These are phyloP conservation scores for Gamsiella multidivaricata DNA, from an alignment of 192 early-diverging fungal genomes.

Conservation along the genomic window DNA sequence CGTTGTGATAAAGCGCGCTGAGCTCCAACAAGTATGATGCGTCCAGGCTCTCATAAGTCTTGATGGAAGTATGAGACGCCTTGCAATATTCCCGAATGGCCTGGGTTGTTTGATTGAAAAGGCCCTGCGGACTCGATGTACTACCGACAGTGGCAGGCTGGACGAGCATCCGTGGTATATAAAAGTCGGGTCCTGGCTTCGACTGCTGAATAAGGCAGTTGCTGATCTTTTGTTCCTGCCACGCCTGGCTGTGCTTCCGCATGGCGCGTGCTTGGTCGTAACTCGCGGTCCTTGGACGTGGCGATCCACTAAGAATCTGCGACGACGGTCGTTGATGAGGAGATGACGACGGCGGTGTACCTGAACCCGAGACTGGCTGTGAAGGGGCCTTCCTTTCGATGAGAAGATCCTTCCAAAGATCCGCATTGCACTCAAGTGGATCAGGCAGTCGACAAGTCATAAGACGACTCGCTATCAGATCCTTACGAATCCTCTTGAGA, in stretches of 20 bases:
- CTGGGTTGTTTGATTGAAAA: conserved; percentile 27
- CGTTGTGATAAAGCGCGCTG: conserved; percentile 52
- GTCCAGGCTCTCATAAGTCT: conserved; percentile 47
- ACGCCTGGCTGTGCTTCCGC: conserved; percentile 37
- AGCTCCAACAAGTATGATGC: conserved; percentile 46
- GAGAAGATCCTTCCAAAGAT: conserved; percentile 56
- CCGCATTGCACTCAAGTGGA: conserved; percentile 29
- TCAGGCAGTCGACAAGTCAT: conserved; percentile 36
- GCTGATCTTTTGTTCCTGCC: conserved; percentile 47
- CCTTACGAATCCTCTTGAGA: conserved; percentile 37
- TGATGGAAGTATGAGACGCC: conserved; percentile 11
- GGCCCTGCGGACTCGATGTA: conserved; percentile 20
- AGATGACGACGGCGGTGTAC: conserved; percentile 12
- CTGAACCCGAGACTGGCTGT: conserved; percentile 2
- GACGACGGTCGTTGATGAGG: not conserved
- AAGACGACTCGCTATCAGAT: conserved; percentile 41
- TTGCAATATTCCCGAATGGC: conserved; percentile 33
- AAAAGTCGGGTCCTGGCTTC: conserved; percentile 14
- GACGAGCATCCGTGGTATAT: conserved; percentile 2
- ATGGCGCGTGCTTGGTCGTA: conserved; percentile 13
- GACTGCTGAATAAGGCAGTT: conserved; percentile 31
- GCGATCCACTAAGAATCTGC: not conserved
- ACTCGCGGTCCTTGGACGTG: not conserved
- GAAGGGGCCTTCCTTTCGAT: not conserved
- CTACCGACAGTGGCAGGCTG: not conserved